Base-by-base conservation (phyloP, 306 rosid species). In the Lotus japonicus region DNA sequence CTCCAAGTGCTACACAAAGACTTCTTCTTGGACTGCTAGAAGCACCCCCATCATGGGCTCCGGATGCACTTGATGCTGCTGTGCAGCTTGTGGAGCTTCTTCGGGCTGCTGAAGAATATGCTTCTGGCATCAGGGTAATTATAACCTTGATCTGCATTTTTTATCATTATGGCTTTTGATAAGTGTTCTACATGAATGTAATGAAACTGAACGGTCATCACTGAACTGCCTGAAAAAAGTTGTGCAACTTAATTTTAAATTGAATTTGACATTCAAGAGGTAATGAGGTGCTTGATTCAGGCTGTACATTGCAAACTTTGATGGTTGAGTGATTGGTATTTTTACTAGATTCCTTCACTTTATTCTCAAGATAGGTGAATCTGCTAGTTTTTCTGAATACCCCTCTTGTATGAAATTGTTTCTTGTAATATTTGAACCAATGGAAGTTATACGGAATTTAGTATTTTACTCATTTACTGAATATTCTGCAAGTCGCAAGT, bases 41-140 rank as follows among this genome's bases (percentile, higher is more conserved):
- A 85, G 98, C 98, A 53, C 98, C 98, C 4, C 98, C 98, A 18
- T 94, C 98, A 2, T 94, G 98, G 98, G 98, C 98, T 73, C 98
- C 98, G 10, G 98, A 94, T 85, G 98, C 98, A 68, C 98, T 94
- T 66, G 98, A 94, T 82, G 98, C 98, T 36, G 94, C 97, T 58
- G 97, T 94, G 52, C 98, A 94, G 81, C 97, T 94, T 57, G 98
- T 94, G 80, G 97, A 90, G 66, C 98, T 94, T 42, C 98, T 94
- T 68, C 96, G 98, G 57, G 97, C 98, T 79, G 98, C 98, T 74
- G 98, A 94, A 84, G 98, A 94, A 79, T 94, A 90, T 83, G 97
- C 97, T 42, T 78, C 97, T 76, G 98, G 98, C 66, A 88, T 90
- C 60, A 85, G 98, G 98, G 98, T 94, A 83, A 84, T 87, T 79